These are phyloP conservation scores for Plasmodium knowlesi DNA, from an alignment of 169 alveolate genomes.

Conservation along the genomic window DNA sequence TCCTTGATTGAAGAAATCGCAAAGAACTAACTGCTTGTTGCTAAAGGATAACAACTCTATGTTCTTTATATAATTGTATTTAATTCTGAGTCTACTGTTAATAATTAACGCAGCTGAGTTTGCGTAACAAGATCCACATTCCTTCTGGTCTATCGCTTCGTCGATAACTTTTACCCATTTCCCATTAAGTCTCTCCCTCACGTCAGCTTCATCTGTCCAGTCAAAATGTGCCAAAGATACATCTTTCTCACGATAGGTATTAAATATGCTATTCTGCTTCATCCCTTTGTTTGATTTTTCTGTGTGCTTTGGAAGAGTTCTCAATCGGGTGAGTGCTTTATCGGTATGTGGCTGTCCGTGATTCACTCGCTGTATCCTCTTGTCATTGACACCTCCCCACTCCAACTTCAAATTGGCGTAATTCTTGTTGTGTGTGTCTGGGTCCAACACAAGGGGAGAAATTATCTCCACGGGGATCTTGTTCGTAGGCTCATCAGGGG, in stretches of 20 bases:
- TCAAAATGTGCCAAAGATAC: slow-evolving; percentile 40
- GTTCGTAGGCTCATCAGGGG: slow-evolving; percentile 38
- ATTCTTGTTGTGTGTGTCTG: slow-evolving; percentile 5
- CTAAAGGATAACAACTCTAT: slow-evolving; percentile 34
- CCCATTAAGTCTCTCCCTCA: slow-evolving; percentile 41
- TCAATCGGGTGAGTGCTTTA: background rate
- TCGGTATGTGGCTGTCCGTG: background rate
- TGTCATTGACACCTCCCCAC: background rate
- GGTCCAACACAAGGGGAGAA: slow-evolving; percentile 30
- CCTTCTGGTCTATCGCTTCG: slow-evolving; percentile 59
- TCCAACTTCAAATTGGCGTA: background rate
- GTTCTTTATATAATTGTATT: slow-evolving; percentile 57
- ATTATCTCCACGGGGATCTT: slow-evolving; percentile 24
- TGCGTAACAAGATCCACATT: slow-evolving; percentile 72
- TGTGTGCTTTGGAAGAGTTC: background rate
- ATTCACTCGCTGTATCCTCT: background rate
- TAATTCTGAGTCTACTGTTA: slow-evolving; percentile 67
- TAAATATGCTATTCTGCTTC: slow-evolving; percentile 39
- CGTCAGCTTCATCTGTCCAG: slow-evolving; percentile 64
- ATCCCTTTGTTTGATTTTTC: background rate
- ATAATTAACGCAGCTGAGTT: slow-evolving; percentile 55
- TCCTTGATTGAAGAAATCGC: slow-evolving; percentile 68
- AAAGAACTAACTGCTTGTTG: slow-evolving; percentile 33
- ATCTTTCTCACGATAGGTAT: slow-evolving; percentile 12
- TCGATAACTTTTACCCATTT: slow-evolving; percentile 30